Evolutionary conservation across 768 basidiomycete genomes (phyloP).

Genomic region (Lentinula boryana): DNA sequence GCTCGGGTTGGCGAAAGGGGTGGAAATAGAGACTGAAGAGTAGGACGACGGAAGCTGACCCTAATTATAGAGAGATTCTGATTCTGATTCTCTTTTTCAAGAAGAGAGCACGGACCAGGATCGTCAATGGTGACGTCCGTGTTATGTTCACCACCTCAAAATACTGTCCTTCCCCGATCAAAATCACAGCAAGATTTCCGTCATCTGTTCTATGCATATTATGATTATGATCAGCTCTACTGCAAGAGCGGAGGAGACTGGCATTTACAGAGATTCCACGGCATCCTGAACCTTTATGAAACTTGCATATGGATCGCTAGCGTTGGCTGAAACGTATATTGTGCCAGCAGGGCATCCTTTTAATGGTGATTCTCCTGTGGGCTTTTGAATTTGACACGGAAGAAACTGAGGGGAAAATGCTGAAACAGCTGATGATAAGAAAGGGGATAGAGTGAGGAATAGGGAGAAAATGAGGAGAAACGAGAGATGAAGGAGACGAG

Average conservation of each 20-base stretch:
- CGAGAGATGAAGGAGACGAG: not conserved
- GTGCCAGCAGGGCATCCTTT: slow-evolving; percentile 52
- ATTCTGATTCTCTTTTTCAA: not conserved
- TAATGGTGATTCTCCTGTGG: slow-evolving; percentile 33
- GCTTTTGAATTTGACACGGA: slow-evolving; percentile 48
- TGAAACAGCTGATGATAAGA: not conserved
- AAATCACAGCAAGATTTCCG: slow-evolving; percentile 34
- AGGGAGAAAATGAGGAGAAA: not conserved
- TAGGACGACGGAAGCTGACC: slow-evolving; percentile 42
- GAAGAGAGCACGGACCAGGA: slow-evolving; percentile 35
- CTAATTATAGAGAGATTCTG: slow-evolving; percentile 15
- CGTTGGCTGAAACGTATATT: slow-evolving; percentile 46
- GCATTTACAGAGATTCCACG: slow-evolving; percentile 46
- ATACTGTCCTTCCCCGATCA: slow-evolving; percentile 55
- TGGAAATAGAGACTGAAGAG: slow-evolving; percentile 19
- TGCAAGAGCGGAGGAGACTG: not conserved
- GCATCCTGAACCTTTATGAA: slow-evolving; percentile 52
- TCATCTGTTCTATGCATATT: slow-evolving; percentile 30
- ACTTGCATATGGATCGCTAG: slow-evolving; percentile 34
- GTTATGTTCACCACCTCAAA: slow-evolving; percentile 56
- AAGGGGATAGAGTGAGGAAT: not conserved
- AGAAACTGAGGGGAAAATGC: slow-evolving; percentile 42
- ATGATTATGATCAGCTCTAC: not conserved
- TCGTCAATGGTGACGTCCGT: slow-evolving; percentile 43
- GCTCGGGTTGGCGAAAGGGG: slow-evolving; percentile 36